Evolutionary conservation across 2,329 filamentous ascomycete species (phyloP).

Genomic region (Apiospora kogelbergensis): DNA sequence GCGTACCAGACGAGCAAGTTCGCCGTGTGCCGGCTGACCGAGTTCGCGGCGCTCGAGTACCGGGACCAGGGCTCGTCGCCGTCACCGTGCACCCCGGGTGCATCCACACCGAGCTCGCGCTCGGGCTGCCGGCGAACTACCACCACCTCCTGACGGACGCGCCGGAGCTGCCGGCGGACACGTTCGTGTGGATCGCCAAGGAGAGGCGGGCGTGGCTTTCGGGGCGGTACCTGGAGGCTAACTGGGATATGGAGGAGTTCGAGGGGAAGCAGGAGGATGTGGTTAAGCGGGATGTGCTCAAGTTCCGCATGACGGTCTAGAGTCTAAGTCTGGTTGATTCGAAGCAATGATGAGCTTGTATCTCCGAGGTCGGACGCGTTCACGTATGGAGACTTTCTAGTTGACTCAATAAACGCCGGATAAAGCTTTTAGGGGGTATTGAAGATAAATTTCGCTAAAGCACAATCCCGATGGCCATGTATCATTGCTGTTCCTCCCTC

Average conservation of each 20-base stretch:
- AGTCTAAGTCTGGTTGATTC: not conserved
- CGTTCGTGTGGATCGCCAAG: conserved; percentile 29
- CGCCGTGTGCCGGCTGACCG: conserved; percentile 43
- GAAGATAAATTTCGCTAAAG: too few species aligned
- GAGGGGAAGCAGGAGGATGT: conserved; percentile 29
- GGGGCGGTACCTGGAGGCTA: conserved; percentile 39
- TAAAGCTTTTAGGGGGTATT: too few species aligned
- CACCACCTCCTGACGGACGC: conserved; percentile 24
- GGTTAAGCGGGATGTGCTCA: conserved; percentile 27
- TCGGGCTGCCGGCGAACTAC: conserved; percentile 31
- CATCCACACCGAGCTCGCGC: conserved; percentile 42
- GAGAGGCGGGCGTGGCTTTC: conserved; percentile 31
- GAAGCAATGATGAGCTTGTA: too few species aligned
- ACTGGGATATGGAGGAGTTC: conserved; percentile 39
- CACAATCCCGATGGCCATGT: too few species aligned
- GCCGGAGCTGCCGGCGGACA: conserved; percentile 28
- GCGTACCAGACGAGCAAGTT: conserved; percentile 46
- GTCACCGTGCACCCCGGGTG: conserved; percentile 46
- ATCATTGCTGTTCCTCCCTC: too few species aligned
- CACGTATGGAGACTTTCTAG: not conserved
- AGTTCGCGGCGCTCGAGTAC: conserved; percentile 42
- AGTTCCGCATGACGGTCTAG: conserved; percentile 15
- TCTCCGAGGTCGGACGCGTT: not conserved
- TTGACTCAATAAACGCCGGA: not conserved
- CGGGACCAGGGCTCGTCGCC: conserved; percentile 37